These are phyloP conservation scores for Saccharomyces hybrid DNA, from an alignment of 1,139 yeast genomes.

Conservation along the genomic window DNA sequence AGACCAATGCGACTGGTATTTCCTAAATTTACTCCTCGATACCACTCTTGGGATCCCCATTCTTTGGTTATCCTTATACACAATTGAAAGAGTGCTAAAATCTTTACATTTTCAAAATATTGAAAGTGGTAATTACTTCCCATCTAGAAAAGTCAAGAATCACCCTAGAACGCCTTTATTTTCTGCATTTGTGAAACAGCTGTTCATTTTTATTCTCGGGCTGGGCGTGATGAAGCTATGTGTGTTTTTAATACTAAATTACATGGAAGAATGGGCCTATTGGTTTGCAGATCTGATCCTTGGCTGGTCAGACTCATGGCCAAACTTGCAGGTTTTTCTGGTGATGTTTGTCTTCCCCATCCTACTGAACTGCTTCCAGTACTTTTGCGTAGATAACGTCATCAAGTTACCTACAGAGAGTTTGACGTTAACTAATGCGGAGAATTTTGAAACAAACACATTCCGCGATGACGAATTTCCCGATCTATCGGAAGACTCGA, in stretches of 20 bases:
- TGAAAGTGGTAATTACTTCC: constrained; percentile 67
- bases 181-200: constrained; percentile 65
- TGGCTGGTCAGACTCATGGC: constrained; percentile 74
- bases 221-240: constrained; percentile 49
- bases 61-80: constrained; percentile 47
- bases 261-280: constrained; percentile 37
- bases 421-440: constrained; percentile 6
- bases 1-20: constrained; percentile 87
- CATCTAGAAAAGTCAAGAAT: constrained; percentile 4
- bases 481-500: not conserved
- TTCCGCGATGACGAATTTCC: constrained; percentile 4
- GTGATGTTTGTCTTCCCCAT: constrained; percentile 80
- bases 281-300: constrained; percentile 52
- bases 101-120: constrained; percentile 48
- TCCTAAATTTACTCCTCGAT: constrained; percentile 77
- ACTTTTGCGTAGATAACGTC: constrained; percentile 77
- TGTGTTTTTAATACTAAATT: constrained; percentile 51
- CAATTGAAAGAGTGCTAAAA: constrained; percentile 44
- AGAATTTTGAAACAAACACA: constrained; percentile 22
- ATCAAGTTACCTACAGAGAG: constrained; percentile 49
- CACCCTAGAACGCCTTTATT: constrained; percentile 24
- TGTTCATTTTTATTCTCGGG: constrained; percentile 56
- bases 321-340: constrained; percentile 73
- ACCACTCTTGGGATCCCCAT: constrained; percentile 94
- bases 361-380: constrained; percentile 78